Percentiles rank a stretch among this genome's conserved stretches.
phyloP scores from a whole-genome alignment of 345 rosid genomes.

The Camelina laxa region DNA sequence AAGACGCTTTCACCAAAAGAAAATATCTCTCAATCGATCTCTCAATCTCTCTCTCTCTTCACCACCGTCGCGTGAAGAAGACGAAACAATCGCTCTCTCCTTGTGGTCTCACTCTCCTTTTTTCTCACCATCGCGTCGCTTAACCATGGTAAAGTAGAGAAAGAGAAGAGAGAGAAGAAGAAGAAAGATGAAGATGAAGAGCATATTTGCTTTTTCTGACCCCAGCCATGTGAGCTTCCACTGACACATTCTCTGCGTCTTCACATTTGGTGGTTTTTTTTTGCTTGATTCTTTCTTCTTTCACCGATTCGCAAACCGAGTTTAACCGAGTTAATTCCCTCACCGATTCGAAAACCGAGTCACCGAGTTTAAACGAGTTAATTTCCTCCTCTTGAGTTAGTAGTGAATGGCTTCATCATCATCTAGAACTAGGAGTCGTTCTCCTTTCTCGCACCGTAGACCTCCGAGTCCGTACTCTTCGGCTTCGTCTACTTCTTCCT shows the following conservation, averaged over 20 bases:
- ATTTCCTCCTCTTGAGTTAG: conserved; percentile 13
- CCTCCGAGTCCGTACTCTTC: conserved; percentile 80
- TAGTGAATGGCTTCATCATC: conserved; percentile 76
- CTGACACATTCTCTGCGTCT: conserved; percentile 58
- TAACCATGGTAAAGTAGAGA: conserved; percentile 27
- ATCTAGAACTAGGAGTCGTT: conserved; percentile 80
- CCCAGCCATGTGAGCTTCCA: conserved; percentile 72
- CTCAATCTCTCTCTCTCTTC: conserved; percentile 48
- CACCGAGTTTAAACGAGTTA: conserved; percentile 48
- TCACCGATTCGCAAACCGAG: conserved; percentile 31
- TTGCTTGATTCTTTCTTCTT: conserved; percentile 27
- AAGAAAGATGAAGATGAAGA: conserved; percentile 31
- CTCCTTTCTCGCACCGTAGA: conserved; percentile 78
- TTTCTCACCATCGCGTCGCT: conserved; percentile 33
- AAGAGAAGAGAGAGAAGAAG: conserved; percentile 2
- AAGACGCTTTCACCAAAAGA: background rate
- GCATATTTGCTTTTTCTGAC: conserved; percentile 50
- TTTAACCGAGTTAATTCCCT: conserved; percentile 47
- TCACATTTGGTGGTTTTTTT: conserved; percentile 26
- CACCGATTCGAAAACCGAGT: conserved; percentile 39
- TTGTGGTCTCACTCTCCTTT: conserved; percentile 47
- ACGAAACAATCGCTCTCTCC: conserved; percentile 57
- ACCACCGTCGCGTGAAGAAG: conserved; percentile 65
- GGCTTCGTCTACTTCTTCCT: conserved; percentile 67
- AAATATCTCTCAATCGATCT: conserved; percentile 31